phyloP scores from a whole-genome alignment of 129 eudicot genomes.

The Escallonia herrerae region DNA sequence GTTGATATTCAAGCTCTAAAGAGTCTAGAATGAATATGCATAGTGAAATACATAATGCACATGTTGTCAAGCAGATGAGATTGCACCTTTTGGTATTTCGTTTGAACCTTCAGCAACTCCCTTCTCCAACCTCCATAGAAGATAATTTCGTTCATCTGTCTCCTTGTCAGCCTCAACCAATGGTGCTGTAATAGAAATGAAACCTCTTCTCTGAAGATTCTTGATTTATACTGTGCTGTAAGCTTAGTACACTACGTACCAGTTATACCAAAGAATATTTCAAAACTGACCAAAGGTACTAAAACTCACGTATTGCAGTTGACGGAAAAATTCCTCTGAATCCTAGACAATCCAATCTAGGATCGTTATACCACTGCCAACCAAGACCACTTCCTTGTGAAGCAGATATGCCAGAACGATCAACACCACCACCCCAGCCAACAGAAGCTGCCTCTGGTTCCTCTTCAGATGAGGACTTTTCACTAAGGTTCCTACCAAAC shows the following conservation, averaged over 20 bases:
- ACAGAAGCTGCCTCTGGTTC: conserved; percentile 64
- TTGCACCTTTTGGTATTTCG: conserved; percentile 87
- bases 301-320: conserved; percentile 44
- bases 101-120: conserved; percentile 95
- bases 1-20: too few species aligned
- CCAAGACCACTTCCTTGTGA: conserved; percentile 48
- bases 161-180: conserved; percentile 82
- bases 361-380: conserved; percentile 80
- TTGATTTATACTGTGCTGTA: background rate
- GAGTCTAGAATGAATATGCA: too few species aligned
- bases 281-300: background rate
- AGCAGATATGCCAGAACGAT: conserved; percentile 52
- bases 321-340: conserved; percentile 83
- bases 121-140: conserved; percentile 79
- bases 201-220: background rate
- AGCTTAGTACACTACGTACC: too few species aligned
- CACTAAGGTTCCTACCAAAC: conserved; percentile 45
- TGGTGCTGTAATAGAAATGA: conserved; percentile 54
- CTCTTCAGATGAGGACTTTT: conserved; percentile 30
- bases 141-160: conserved; percentile 61
- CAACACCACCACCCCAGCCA: conserved; percentile 71
- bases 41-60: too few species aligned
- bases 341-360: conserved; percentile 71
- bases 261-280: too few species aligned
- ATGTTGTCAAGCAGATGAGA: too few species aligned